phyloP scores from a whole-genome alignment of 2,329 filamentous ascomycete species.

The Penicillium sp. region DNA sequence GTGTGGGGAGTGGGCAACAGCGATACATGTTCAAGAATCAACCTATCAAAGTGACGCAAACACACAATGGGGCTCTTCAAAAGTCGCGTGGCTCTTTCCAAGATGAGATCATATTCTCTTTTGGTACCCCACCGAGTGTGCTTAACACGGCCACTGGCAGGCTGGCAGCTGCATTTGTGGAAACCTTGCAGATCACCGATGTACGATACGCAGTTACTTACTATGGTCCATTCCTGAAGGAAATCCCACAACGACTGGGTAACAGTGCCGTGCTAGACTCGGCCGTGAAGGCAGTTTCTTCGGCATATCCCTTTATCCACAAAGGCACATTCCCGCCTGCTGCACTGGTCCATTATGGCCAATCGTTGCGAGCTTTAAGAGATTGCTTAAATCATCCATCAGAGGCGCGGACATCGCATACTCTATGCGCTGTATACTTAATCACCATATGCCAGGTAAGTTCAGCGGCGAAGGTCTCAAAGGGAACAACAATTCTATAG shows the following conservation, averaged over 20 bases:
- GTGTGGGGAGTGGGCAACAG: constrained; percentile 25
- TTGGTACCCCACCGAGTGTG: not conserved
- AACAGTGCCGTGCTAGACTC: constrained; percentile 26
- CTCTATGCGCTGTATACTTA: constrained; percentile 31
- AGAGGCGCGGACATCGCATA: constrained; percentile 24
- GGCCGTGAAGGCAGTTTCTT: constrained; percentile 21
- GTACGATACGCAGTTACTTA: constrained; percentile 26
- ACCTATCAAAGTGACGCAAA: not conserved
- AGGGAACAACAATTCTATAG: not conserved
- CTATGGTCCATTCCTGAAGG: constrained; percentile 25
- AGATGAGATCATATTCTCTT: not conserved
- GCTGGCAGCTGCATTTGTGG: constrained; percentile 15
- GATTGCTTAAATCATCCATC: constrained; percentile 26
- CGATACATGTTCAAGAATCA: constrained; percentile 28
- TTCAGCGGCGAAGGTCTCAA: not conserved
- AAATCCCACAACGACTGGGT: constrained; percentile 25
- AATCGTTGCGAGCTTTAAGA: constrained; percentile 24
- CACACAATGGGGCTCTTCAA: not conserved
- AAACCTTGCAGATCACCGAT: constrained; percentile 21
- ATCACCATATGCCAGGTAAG: constrained; percentile 33
- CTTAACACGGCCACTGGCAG: constrained; percentile 4
- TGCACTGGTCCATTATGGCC: constrained; percentile 21
- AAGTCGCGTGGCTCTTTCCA: not conserved
- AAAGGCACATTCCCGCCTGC: constrained; percentile 13
- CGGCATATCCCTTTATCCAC: constrained; percentile 21